A percentile compares a stretch with the other conserved stretches of the same genome.
These are phyloP conservation scores for Amanita thiersii DNA, from an alignment of 768 basidiomycete genomes.

Conservation along the genomic window DNA sequence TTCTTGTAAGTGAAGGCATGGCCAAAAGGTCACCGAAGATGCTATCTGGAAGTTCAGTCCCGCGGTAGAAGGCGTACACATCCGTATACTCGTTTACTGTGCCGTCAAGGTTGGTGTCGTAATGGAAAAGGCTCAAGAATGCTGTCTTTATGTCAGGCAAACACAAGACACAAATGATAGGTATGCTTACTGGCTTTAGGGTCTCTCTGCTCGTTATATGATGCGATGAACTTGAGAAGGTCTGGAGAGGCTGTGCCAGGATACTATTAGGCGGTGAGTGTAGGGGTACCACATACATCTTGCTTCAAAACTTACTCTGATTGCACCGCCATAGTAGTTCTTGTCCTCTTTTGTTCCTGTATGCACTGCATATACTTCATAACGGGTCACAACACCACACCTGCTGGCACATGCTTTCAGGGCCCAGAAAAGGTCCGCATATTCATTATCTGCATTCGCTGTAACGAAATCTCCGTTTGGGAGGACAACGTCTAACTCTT, in stretches of 20 bases:
- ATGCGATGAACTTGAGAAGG: conserved; percentile 17
- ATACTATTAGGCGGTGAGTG: conserved; percentile 10
- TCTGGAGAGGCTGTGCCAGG: conserved; percentile 18
- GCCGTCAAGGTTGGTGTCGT: conserved; percentile 1
- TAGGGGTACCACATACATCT: neutral
- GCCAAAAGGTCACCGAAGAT: conserved; percentile 22
- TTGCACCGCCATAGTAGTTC: conserved; percentile 29
- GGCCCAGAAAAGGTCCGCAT: conserved; percentile 35
- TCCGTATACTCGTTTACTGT: neutral
- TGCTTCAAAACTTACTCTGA: conserved; percentile 24
- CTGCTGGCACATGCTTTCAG: conserved; percentile 38
- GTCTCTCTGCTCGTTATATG: conserved; percentile 16
- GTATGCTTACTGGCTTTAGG: conserved; percentile 19
- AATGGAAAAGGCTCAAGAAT: conserved; percentile 8
- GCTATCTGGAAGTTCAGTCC: conserved; percentile 14
- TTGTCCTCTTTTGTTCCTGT: conserved; percentile 28
- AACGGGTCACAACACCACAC: conserved; percentile 37
- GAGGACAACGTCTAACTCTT: conserved; percentile 33
- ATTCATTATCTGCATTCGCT: conserved; percentile 29
- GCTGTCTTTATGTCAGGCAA: conserved; percentile 11
- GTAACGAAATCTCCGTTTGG: conserved; percentile 31
- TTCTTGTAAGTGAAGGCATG: conserved; percentile 15
- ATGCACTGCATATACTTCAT: conserved; percentile 29
- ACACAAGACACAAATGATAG: neutral
- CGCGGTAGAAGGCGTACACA: conserved; percentile 17